A percentile compares a stretch with the other conserved stretches of the same genome.
phyloP scores from a whole-genome alignment of 345 rosid species.

The Abelmoschus esculentus region DNA sequence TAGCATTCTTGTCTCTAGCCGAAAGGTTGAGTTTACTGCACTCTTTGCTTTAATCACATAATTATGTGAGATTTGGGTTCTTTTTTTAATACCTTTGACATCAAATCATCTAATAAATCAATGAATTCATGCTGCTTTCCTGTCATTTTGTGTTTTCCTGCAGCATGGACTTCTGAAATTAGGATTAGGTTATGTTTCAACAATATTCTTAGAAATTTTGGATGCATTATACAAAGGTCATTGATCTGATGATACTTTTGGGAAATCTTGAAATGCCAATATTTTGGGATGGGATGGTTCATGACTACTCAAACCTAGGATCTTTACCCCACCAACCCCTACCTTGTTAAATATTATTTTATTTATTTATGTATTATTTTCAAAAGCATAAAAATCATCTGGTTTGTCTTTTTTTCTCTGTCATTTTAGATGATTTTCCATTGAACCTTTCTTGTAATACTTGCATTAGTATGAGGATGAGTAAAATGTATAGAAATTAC shows the following conservation, averaged over 20 bases:
- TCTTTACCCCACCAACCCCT: background rate
- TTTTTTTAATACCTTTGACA: background rate
- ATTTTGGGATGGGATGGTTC: background rate
- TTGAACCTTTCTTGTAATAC: background rate
- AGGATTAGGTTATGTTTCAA: background rate
- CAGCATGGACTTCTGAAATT: background rate
- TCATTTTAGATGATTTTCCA: background rate
- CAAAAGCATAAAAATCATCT: background rate
- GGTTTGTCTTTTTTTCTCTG: background rate
- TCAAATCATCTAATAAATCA: background rate
- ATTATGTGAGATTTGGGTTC: constrained; percentile 6
- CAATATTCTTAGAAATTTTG: background rate
- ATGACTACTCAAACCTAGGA: background rate
- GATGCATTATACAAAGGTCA: background rate
- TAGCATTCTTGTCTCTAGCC: constrained; percentile 45
- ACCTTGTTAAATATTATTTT: too few relatives aligned
- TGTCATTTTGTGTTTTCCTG: constrained; percentile 1
- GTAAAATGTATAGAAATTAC: background rate
- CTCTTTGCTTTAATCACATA: background rate
- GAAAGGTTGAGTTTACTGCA: constrained; percentile 51
- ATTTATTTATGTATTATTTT: background rate
- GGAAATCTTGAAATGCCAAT: background rate
- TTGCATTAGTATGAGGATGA: background rate
- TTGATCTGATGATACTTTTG: background rate
- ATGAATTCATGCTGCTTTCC: background rate